phyloP scores from a whole-genome alignment of 2,329 filamentous ascomycete species.

The Paracorniculantispora psalliotae region DNA sequence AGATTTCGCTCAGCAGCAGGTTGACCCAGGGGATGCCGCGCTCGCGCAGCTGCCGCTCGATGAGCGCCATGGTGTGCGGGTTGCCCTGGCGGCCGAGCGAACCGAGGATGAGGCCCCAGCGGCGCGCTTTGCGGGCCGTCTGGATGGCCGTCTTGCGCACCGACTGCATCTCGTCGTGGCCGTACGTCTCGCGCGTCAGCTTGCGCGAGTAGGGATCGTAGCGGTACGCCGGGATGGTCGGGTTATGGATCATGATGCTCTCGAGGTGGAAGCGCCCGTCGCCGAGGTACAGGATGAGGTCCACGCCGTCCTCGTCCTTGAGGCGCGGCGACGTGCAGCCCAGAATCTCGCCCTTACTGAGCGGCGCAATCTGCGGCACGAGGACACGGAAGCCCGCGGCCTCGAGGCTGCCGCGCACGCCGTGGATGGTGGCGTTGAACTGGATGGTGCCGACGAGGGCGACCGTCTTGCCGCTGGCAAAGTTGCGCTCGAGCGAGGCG shows the following conservation, averaged over 20 bases:
- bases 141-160: slow-evolving; percentile 73
- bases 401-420: slow-evolving; percentile 71
- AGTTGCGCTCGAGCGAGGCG: slow-evolving; percentile 83
- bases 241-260: slow-evolving; percentile 99
- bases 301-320: slow-evolving; percentile 53
- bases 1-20: slow-evolving; percentile 87
- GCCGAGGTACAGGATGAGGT: slow-evolving; percentile 82
- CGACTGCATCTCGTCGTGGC: slow-evolving; percentile 83
- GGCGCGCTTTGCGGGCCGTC: slow-evolving; percentile 69
- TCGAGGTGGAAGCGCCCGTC: slow-evolving; percentile 95
- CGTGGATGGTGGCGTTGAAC: slow-evolving; percentile 96
- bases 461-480: slow-evolving; percentile 76
- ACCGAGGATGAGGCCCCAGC: slow-evolving; percentile 94
- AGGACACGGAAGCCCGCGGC: slow-evolving; percentile 78
- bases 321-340: slow-evolving; percentile 90
- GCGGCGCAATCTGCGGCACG: slow-evolving; percentile 85
- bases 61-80: slow-evolving; percentile 81
- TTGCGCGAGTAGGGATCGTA: slow-evolving; percentile 96
- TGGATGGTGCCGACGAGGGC: slow-evolving; percentile 96
- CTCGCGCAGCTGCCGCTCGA: slow-evolving; percentile 70
- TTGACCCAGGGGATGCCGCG: slow-evolving; percentile 78
- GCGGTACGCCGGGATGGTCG: slow-evolving; percentile 80
- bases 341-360: slow-evolving; percentile 88
- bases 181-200: slow-evolving; percentile 86
- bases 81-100: slow-evolving; percentile 92